These are phyloP conservation scores for Remersonia thermophila DNA, from an alignment of 2,329 filamentous ascomycete species.

Conservation along the genomic window DNA sequence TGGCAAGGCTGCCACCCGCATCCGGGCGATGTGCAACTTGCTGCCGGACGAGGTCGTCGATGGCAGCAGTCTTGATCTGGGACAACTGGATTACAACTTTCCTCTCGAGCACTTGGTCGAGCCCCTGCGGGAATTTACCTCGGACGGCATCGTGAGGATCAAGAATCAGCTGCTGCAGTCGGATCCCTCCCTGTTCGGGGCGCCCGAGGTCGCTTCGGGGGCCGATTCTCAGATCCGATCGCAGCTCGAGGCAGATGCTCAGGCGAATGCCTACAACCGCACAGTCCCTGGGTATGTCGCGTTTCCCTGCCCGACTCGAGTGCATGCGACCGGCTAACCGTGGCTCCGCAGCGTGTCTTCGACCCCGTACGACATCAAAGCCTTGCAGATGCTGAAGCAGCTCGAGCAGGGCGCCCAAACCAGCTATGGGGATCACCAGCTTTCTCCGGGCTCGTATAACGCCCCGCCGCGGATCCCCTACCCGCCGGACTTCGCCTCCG, in stretches of 20 bases:
- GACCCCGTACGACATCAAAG: not conserved
- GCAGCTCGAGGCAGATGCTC: slow-evolving; percentile 14
- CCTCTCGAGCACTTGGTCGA: slow-evolving; percentile 5
- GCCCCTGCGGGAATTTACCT: slow-evolving; percentile 5
- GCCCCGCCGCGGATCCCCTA: slow-evolving; percentile 8
- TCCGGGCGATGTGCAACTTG: slow-evolving; percentile 6
- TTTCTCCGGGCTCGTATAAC: slow-evolving; percentile 3
- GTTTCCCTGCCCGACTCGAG: not conserved
- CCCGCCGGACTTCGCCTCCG: slow-evolving; percentile 6
- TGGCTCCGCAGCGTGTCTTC: not conserved
- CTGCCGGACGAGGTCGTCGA: slow-evolving; percentile 4
- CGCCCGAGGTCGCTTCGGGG: slow-evolving; percentile 5
- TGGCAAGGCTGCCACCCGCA: slow-evolving; percentile 2
- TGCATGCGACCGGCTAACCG: too few species aligned
- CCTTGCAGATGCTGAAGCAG: slow-evolving; percentile 4
- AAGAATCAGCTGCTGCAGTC: slow-evolving; percentile 4
- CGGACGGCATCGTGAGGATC: slow-evolving; percentile 3
- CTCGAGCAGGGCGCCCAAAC: not conserved
- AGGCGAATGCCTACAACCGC: slow-evolving; percentile 3
- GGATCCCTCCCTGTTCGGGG: not conserved
- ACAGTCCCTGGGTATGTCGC: slow-evolving; percentile 3
- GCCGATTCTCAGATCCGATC: slow-evolving; percentile 14
- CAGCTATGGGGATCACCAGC: slow-evolving; percentile 1
- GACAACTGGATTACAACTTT: slow-evolving; percentile 5
- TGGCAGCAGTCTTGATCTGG: slow-evolving; percentile 3